Evolutionary conservation across 495 filamentous ascomycete genomes (phyloP).

Genomic region (Trichoderma parareesei): DNA sequence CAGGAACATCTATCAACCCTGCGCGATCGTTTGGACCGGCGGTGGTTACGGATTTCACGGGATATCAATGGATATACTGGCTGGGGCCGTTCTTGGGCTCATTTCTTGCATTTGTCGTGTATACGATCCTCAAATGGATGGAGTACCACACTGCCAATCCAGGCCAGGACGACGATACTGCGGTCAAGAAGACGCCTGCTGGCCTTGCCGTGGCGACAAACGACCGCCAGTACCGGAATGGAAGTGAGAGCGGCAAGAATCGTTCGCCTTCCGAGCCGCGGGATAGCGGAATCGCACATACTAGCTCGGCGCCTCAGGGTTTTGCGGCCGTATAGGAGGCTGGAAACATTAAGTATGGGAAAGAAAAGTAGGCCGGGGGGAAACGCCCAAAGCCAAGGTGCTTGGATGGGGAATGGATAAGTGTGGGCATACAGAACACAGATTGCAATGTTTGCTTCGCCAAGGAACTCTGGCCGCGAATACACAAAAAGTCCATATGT

Average conservation of each 20-base stretch:
- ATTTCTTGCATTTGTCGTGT: conserved; percentile 50
- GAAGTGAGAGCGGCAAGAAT: neutral
- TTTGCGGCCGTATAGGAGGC: neutral
- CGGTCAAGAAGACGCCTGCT: neutral
- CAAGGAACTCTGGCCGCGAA: too few species aligned
- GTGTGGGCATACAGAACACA: too few species aligned
- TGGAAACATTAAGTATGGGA: neutral
- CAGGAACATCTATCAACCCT: conserved; percentile 66
- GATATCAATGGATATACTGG: conserved; percentile 55
- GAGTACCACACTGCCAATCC: conserved; percentile 59
- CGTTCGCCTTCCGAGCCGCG: neutral
- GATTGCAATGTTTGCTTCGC: too few species aligned
- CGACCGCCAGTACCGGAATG: neutral
- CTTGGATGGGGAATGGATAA: too few species aligned
- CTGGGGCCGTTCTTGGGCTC: conserved; percentile 36
- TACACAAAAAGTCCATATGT: too few species aligned
- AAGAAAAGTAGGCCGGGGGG: neutral
- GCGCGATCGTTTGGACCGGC: conserved; percentile 65
- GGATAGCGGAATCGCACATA: neutral
- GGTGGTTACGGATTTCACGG: conserved; percentile 53
- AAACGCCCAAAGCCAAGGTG: neutral
- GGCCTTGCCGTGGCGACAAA: neutral
- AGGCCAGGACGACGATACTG: conserved; percentile 7
- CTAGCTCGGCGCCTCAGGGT: neutral
- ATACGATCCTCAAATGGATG: conserved; percentile 47